Evolutionary conservation across 495 filamentous ascomycete genomes (phyloP).

Genomic region (Neurospora sp.): DNA sequence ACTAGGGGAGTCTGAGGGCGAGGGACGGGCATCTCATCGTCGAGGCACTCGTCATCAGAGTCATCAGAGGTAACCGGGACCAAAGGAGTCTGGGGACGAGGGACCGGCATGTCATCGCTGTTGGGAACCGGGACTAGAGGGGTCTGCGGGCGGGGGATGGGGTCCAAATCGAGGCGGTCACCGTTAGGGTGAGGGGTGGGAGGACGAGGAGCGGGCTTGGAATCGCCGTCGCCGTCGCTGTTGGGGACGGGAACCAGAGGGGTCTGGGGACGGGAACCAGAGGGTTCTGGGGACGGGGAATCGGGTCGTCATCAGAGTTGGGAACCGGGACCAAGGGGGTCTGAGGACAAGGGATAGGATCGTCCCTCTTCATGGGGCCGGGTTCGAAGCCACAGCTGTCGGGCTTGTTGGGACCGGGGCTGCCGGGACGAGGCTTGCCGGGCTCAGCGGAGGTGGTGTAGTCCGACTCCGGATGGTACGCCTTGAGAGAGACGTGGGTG

Average conservation of each 20-base stretch:
- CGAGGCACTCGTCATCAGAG: neutral
- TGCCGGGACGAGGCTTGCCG: neutral
- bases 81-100: neutral
- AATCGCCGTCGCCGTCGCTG: neutral
- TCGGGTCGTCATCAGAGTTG: neutral
- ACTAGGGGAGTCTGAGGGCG: neutral
- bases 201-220: neutral
- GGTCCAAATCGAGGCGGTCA: neutral
- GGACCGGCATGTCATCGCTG: neutral
- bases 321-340: neutral
- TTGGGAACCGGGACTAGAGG: neutral
- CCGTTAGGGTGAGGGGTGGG: neutral
- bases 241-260: neutral
- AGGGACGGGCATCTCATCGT: neutral
- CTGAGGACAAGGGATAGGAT: neutral
- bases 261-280: neutral
- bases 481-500: neutral
- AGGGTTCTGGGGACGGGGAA: neutral
- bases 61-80: neutral
- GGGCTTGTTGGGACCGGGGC: neutral
- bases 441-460: neutral
- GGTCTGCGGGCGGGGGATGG: neutral
- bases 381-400: neutral
- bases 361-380: neutral
- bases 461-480: neutral